Conservation (phyloP, 1,139 yeast genomes). For the Diutina siamensis region DNA sequence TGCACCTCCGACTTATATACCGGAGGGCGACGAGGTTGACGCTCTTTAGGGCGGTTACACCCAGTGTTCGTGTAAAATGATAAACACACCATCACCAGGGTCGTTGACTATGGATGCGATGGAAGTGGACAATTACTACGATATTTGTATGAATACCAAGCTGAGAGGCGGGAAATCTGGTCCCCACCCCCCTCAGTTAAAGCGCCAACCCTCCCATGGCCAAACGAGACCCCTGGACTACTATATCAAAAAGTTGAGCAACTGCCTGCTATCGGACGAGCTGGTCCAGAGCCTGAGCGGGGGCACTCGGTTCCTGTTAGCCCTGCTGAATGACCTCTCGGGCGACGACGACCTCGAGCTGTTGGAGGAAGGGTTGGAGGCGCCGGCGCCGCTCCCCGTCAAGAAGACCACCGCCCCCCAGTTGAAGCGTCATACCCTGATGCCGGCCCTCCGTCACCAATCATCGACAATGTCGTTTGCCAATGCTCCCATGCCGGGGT, state of each 20-base stretch:
- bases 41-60: neutral
- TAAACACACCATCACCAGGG: neutral
- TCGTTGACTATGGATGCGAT: neutral
- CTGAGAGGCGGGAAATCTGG: neutral
- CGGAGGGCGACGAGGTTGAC: neutral
- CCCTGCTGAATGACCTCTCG: neutral
- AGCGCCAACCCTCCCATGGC: neutral
- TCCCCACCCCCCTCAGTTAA: neutral
- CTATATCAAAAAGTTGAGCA: slow-evolving; percentile 2
- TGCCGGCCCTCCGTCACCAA: slow-evolving; percentile 1
- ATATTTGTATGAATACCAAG: slow-evolving; percentile 3
- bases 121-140: slow-evolving; percentile 4
- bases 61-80: slow-evolving; percentile 1
- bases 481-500: slow-evolving; percentile 7
- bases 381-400: neutral
- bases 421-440: slow-evolving; percentile 2
- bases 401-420: neutral
- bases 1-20: neutral
- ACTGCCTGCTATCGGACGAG: slow-evolving; percentile 6
- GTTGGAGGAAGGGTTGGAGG: neutral
- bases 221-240: neutral
- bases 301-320: slow-evolving; percentile 2
- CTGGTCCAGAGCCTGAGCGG: slow-evolving; percentile 4
- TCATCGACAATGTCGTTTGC: neutral
- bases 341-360: slow-evolving; percentile 1